phyloP scores from a whole-genome alignment of 768 basidiomycete species.

The Phylloporus scabripes region DNA sequence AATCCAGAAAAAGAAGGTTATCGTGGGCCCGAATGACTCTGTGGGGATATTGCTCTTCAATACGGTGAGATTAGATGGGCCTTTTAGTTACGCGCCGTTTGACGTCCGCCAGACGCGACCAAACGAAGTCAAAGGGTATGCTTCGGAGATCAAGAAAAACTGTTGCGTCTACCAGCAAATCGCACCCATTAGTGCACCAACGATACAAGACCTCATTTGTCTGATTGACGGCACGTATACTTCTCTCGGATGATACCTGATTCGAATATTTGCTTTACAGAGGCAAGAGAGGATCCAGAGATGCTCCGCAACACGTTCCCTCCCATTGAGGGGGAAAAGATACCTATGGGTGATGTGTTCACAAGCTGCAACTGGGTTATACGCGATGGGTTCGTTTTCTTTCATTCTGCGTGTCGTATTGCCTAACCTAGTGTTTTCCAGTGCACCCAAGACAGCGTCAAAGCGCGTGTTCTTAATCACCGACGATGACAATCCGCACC shows the following conservation, averaged over 20 bases:
- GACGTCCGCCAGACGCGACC: conserved; percentile 16
- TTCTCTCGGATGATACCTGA: not conserved
- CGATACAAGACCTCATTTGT: conserved; percentile 72
- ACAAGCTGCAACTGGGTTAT: conserved; percentile 87
- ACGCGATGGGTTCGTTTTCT: conserved; percentile 63
- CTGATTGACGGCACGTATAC: conserved; percentile 62
- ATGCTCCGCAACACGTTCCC: conserved; percentile 58
- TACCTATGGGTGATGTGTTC: conserved; percentile 86
- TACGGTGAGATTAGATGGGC: conserved; percentile 51
- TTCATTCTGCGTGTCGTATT: conserved; percentile 12
- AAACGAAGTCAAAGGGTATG: conserved; percentile 33
- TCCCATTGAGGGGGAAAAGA: conserved; percentile 49
- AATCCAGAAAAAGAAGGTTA: conserved; percentile 85
- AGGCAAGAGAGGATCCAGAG: conserved; percentile 57
- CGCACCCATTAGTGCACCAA: conserved; percentile 69
- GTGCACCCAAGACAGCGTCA: conserved; percentile 82
- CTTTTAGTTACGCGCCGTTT: not conserved
- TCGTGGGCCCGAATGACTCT: conserved; percentile 81
- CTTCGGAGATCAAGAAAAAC: conserved; percentile 61
- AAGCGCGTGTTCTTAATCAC: conserved; percentile 93
- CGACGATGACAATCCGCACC: conserved; percentile 50
- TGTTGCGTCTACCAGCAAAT: conserved; percentile 75
- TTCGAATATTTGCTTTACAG: conserved; percentile 33
- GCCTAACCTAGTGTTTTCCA: conserved; percentile 24
- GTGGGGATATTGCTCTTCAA: conserved; percentile 93